Conservation (phyloP, 768 basidiomycete genomes). For the Gloeophyllum trabeum region DNA sequence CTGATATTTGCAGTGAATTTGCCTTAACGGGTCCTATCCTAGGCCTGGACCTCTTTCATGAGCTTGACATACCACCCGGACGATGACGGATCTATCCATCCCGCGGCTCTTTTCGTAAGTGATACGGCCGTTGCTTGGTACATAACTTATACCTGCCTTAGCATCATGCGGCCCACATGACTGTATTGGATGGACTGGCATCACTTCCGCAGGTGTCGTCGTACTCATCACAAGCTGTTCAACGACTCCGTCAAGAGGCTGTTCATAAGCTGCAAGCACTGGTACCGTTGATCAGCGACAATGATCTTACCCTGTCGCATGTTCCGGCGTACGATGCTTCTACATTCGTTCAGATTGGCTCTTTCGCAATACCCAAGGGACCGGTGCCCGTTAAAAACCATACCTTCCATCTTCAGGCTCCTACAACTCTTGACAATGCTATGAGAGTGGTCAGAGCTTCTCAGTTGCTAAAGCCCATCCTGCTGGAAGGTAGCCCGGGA, state of each 20-base stretch:
- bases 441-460: constrained; percentile 83
- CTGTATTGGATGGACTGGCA: constrained; percentile 79
- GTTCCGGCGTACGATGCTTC: constrained; percentile 22
- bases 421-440: constrained; percentile 82
- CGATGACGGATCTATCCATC: constrained; percentile 20
- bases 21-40: constrained; percentile 3
- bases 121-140: too few relatives aligned
- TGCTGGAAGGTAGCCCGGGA: constrained; percentile 95
- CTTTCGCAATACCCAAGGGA: constrained; percentile 64
- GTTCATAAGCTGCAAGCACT: constrained; percentile 40
- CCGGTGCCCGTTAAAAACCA: constrained; percentile 21
- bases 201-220: constrained; percentile 64
- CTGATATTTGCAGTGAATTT: not conserved
- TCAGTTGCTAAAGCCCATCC: constrained; percentile 82
- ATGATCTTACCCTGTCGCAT: constrained; percentile 14
- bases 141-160: not conserved
- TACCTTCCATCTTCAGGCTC: constrained; percentile 74
- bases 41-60: constrained; percentile 93
- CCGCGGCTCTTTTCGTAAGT: constrained; percentile 60
- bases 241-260: constrained; percentile 52
- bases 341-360: constrained; percentile 47
- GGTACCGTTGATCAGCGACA: constrained; percentile 25
- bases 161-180: constrained; percentile 93
- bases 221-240: constrained; percentile 48
- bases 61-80: constrained; percentile 40